A percentile compares a stretch with the other conserved stretches of the same genome.
Evolutionary conservation across 148 eudicot species (phyloP).

Genomic region (Cornus kousa): DNA sequence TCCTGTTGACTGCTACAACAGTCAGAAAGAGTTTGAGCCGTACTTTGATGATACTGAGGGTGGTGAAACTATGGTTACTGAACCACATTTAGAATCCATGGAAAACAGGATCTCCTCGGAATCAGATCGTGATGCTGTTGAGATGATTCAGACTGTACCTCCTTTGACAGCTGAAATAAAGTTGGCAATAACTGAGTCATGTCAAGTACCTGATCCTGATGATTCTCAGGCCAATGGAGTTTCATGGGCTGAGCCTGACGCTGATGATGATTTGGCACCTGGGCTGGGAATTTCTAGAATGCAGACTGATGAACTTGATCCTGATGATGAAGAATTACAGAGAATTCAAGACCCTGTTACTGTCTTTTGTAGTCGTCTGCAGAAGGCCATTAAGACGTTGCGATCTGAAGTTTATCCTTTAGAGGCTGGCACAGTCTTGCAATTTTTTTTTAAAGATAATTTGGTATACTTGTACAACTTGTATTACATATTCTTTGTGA

Average conservation of each 20-base stretch:
- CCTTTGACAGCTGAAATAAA: slow-evolving; percentile 3
- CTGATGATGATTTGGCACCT: slow-evolving; percentile 20
- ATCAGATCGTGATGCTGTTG: slow-evolving; percentile 35
- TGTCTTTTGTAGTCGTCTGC: slow-evolving; percentile 47
- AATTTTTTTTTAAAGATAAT: slow-evolving; percentile 70
- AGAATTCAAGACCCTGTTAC: slow-evolving; percentile 78
- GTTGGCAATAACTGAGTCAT: slow-evolving; percentile 3
- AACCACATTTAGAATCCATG: slow-evolving; percentile 16
- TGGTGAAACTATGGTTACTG: slow-evolving; percentile 26
- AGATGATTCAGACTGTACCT: slow-evolving; percentile 11
- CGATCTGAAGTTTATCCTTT: slow-evolving; percentile 47
- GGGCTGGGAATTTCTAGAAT: slow-evolving; percentile 12
- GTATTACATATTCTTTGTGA: not conserved
- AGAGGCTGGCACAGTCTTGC: slow-evolving; percentile 45
- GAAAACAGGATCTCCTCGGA: slow-evolving; percentile 15
- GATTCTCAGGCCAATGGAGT: slow-evolving; percentile 24
- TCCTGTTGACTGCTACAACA: slow-evolving; percentile 22
- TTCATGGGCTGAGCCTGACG: slow-evolving; percentile 21
- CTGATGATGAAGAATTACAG: slow-evolving; percentile 68
- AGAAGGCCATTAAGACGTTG: slow-evolving; percentile 55
- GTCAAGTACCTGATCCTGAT: slow-evolving; percentile 38
- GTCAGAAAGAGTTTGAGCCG: slow-evolving; percentile 28
- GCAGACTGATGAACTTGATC: slow-evolving; percentile 53
- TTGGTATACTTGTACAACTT: slow-evolving; percentile 29
- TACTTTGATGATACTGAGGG: slow-evolving; percentile 39